phyloP scores from a whole-genome alignment of 208 protist genomes.

The Crithidia bombi region DNA sequence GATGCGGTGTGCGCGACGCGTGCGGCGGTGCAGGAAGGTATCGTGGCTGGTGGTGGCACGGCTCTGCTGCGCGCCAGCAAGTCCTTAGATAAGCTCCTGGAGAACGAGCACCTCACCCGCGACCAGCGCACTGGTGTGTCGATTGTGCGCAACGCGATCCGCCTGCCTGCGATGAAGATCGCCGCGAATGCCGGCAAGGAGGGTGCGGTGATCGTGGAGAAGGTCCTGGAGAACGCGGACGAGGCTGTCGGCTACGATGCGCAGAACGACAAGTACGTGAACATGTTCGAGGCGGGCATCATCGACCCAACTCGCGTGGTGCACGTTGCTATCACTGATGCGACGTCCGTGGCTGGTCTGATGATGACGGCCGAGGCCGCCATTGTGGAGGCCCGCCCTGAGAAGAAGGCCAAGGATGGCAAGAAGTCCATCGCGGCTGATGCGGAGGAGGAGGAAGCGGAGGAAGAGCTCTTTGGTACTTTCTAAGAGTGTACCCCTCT shows the following conservation, averaged over 20 bases:
- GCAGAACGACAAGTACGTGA: conserved; percentile 92
- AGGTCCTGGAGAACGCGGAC: conserved; percentile 92
- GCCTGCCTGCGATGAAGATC: conserved; percentile 94
- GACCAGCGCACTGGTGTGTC: conserved; percentile 97
- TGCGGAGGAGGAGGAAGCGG: conserved; percentile 28
- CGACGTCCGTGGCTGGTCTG: conserved; percentile 96
- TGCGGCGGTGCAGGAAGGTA: conserved; percentile 99
- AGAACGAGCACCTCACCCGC: conserved; percentile 59
- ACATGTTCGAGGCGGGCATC: conserved; percentile 99
- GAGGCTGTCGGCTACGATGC: conserved; percentile 94
- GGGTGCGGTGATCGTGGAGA: conserved; percentile 97
- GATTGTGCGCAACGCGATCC: conserved; percentile 95
- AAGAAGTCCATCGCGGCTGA: conserved; percentile 8
- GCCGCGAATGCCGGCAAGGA: conserved; percentile 97
- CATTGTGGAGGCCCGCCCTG: conserved; percentile 62
- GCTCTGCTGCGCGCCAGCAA: conserved; percentile 95
- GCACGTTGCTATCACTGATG: conserved; percentile 96
- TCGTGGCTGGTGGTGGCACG: conserved; percentile 98
- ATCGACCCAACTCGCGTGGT: conserved; percentile 99
- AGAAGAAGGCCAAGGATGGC: conserved; percentile 32
- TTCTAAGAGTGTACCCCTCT: conserved; percentile 30
- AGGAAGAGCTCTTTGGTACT: conserved; percentile 38
- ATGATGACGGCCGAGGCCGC: conserved; percentile 99
- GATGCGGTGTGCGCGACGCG: conserved; percentile 99
- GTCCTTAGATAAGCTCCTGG: conserved; percentile 84